Base-by-base conservation (phyloP, 2,329 filamentous ascomycete genomes). In the Pseudodiploospora longispora region DNA sequence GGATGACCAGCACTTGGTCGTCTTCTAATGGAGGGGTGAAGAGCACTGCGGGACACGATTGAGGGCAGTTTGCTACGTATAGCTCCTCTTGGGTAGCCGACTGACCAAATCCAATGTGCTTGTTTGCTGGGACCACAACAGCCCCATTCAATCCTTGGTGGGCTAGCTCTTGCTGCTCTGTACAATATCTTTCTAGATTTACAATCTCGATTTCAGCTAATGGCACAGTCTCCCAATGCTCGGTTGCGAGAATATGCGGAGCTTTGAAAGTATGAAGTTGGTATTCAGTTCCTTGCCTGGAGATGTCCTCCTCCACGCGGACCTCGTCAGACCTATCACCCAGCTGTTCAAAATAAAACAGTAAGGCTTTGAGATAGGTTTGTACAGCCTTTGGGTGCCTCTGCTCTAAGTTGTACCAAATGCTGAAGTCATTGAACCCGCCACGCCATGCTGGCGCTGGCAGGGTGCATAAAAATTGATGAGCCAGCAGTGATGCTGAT, bases 21-120 rank as follows among this genome's bases (percentile, higher is more conserved):
- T 58, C 44, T 8, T 36, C 32, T 9, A 64, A 45, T 7, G 56
- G 57, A 10, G 59, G 60, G 4, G 60, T 60, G 5, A 64, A 45
- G 2, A 65, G 51, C 2, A 66, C 61, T 6, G 61, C 58, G 1
- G 61, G 57, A 42, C 59, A 66, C 1, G 53, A 54, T 47, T 65
- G 62, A 2, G 62, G 62, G 8, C 57, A 55, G 35, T 61, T 59
- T 0, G 59, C 63, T 10, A 62, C 55, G 41, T 59, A 62, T 5
- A 64, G 44, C 36, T 65, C 62, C 43, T 65, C 62, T 34, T 65
- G 61, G 1, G 62, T 65, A 4, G 60, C 62, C 4, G 61, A 63
- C 48, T 63, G 55, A 1, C 63, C 63, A 30, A 65, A 65, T 0
- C 61, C 62, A 19, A 63, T 53, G 29, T 57, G 48, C 32, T 57